Base-by-base conservation (phyloP, 2,329 filamentous ascomycete genomes). In the Kalaharituber pfeilii region DNA sequence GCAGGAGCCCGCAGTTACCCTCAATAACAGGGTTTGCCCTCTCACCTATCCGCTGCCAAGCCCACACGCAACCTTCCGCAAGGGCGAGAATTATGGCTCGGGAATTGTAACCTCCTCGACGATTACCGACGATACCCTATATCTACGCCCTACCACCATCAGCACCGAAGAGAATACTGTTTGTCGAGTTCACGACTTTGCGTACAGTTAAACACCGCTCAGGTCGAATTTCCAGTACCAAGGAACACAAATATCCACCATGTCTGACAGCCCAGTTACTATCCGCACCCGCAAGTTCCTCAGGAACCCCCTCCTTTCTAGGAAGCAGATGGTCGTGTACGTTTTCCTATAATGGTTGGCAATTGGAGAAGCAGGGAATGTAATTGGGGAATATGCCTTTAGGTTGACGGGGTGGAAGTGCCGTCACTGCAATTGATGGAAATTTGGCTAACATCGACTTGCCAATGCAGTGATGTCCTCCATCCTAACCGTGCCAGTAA, bases 281-380 rank as follows among this genome's bases (percentile, higher is more conserved):
- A 28, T 62, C 55, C 57, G 91, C 78, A 98, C 91, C 75, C 89
- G 91, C 85, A 96, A 96, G 80, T 98, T 98, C 85, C 93, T 96
- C 77, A 86, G 88, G 79, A 98, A 98, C 82, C 86, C 91, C 73
- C 86, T 98, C 71, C 83, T 98, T 72, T 86, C 84, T 73, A 85
- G 89, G 74, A 94, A 94, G 81, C 89, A 96, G 83, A 94, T 96
- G 86, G 89, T 95, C 76, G 85, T 95, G 89, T 95, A 86, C 81
- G 84, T 82, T 66, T 66, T 62, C 61, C 36, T 54, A 39, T 50
- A 30, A 30, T 57, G 13, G 26, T 51, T 50, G 56, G 22, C 44
- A 54, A 50, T 51, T 53, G 50, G 52, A 53, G 25, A 57, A 53
- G 49, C 42, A n/a, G n/a, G n/a, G n/a, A n/a, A n/a, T n/a, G 42